These are phyloP conservation scores for Acanthamoeba royreba DNA, from an alignment of 208 protist genomes.

Conservation along the genomic window DNA sequence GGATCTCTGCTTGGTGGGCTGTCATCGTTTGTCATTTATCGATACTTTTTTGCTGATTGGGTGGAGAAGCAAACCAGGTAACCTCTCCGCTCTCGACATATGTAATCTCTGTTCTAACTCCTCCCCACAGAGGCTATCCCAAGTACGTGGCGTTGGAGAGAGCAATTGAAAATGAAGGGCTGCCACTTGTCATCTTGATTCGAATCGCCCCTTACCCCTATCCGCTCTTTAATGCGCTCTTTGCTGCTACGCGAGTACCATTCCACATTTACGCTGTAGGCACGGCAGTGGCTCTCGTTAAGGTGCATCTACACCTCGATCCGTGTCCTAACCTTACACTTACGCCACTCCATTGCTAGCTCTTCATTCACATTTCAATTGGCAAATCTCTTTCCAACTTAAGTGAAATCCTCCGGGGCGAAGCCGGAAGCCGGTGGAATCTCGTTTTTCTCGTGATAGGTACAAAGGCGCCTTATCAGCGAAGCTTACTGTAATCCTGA, in stretches of 20 bases:
- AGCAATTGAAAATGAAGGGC: background rate
- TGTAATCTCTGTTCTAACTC: background rate
- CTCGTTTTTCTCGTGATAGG: background rate
- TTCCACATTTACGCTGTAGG: conserved; percentile 21
- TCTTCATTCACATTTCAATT: conserved; percentile 10
- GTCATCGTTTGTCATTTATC: background rate
- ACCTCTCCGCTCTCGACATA: background rate
- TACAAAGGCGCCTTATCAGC: background rate
- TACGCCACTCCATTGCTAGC: background rate
- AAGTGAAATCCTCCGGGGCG: background rate
- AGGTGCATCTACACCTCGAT: background rate
- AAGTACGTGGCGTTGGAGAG: conserved; percentile 22
- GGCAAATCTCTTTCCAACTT: conserved; percentile 8
- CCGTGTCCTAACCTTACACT: background rate
- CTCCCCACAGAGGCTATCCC: background rate
- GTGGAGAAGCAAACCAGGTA: conserved; percentile 39
- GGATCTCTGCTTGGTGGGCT: background rate
- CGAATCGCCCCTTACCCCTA: conserved; percentile 10
- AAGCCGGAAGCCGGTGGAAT: background rate
- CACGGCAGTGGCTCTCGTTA: background rate
- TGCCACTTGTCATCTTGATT: conserved; percentile 4
- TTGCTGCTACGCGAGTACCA: background rate
- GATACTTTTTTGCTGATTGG: background rate
- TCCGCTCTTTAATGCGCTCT: conserved; percentile 26
- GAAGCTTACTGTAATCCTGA: background rate